Base-by-base conservation (phyloP, 768 basidiomycete species). In the Psilocybe subaeruginosa region DNA sequence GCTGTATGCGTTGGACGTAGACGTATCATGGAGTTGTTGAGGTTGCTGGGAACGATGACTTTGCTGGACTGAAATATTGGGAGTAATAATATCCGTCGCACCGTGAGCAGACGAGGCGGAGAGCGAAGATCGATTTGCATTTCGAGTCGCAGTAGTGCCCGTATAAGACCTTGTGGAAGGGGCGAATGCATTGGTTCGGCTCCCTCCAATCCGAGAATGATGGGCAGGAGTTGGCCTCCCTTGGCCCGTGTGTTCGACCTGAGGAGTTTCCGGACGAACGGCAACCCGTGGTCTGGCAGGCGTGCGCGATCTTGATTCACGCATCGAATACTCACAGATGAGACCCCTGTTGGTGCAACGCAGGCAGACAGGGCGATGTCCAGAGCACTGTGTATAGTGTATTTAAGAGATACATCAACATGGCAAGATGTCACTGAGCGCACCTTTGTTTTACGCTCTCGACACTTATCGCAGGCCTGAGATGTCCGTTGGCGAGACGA, bases 401-500 rank as follows among this genome's bases (percentile, higher is more conserved):
- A 50, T 49, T 33, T 35, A 37, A 53, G 19, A 12, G 27, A 16
- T 29, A 11, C 12, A 29, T 35, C 47, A 17, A 41, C 29, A 33
- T 54, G 29, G 31, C 12, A 33, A 37, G 51, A 12, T 33, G 29
- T 41, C 41, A 27, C 23, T 23, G 23, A 23, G 59, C 75, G 41
- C 60, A 83, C 85, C 77, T 85, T 85, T 7, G 83, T 84, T 72
- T 87, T 87, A 27, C 85, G 76, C 59, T 81, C 79, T 16, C 85
- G 74, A 66, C 85, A 87, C 67, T 82, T 83, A 60, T 83, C 80
- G 66, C 85, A 87, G 19, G 85, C 85, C 60, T 83, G 82, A 0
- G 78, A 72, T 14, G 82, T 84, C 33, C 82, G 75, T 59, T 81
- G 79, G 49, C 78, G 75, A 59, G 71, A 69, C 49, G 67, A 60